Evolutionary conservation across 2,329 filamentous ascomycete species (phyloP).

Genomic region (Truncatella angustata): DNA sequence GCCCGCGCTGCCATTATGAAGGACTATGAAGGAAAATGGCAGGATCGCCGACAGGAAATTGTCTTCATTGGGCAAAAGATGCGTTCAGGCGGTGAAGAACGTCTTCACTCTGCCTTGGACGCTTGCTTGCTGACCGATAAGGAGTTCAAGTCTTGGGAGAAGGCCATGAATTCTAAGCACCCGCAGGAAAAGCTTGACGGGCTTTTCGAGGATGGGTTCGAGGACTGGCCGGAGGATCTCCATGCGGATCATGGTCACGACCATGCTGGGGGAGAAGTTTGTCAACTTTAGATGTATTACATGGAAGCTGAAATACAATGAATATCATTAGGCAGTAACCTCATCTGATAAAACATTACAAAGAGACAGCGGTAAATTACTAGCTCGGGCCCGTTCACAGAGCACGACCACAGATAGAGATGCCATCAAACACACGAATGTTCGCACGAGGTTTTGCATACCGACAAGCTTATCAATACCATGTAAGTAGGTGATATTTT

Average conservation of each 20-base stretch:
- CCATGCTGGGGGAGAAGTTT: conserved; percentile 13
- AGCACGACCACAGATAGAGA: no score
- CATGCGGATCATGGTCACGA: conserved; percentile 29
- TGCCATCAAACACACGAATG: no score
- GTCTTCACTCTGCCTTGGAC: conserved; percentile 48
- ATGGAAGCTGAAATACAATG: not conserved
- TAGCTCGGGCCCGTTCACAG: no score
- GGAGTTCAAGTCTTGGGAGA: conserved; percentile 47
- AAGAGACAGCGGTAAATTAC: no score
- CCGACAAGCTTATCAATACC: no score
- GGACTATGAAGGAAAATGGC: conserved; percentile 59
- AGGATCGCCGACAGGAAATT: conserved; percentile 68
- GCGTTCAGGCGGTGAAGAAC: conserved; percentile 37
- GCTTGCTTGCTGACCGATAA: conserved; percentile 58
- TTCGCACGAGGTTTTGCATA: no score
- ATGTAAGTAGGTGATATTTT: no score
- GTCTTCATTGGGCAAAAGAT: conserved; percentile 72
- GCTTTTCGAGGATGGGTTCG: conserved; percentile 29
- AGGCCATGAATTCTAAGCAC: conserved; percentile 21
- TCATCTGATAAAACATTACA: no score
- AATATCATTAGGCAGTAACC: not conserved
- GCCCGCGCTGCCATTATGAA: conserved; percentile 47
- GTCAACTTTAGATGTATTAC: not conserved
- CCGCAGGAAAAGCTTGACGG: conserved; percentile 20
- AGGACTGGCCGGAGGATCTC: conserved; percentile 30